Evolutionary conservation across 768 basidiomycete genomes (phyloP), one percentile per base, ranked within the genome.

Genomic region (Leccinum sublutescens): DNA sequence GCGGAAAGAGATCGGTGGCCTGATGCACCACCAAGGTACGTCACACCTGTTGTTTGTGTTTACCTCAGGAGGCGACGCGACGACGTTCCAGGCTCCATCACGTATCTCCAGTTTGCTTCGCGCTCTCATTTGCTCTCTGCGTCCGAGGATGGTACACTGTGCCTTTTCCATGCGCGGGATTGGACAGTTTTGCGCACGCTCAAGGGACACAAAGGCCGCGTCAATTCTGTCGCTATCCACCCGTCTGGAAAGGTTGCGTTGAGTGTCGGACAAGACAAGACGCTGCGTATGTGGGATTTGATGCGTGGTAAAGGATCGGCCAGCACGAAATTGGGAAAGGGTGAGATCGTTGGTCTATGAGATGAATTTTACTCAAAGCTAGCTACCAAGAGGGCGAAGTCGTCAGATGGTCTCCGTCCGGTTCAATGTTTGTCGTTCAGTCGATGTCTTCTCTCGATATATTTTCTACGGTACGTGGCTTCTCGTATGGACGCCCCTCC

Each of bases 231-330:
- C 38, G 91, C 93, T 2, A 87, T 98, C 3, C 97, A 99, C 68
- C 96, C 94, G 0, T 89, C 91, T 0, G 93, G 95, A 6, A 91
- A 98, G 66, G 84, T 98, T 17, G 95, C 89, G 1, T 74, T 99
- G 43, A 93, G 88, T 61, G 94, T 98, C 0, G 96, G 97, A 7
- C 88, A 87, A 67, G 97, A 98, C 68, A 81, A 83, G 63, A 92
- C 91, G 3, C 64, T 98, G 59, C 83, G 95, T 47, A 97, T 99
- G 95, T 99, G 97, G 97, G 97, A 99, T 78, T 78, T 99, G 52
- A 95, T 98, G 92, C 79, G 95, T 49, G 96, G 96, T 0, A 89
- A 89, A 71, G 92, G 93, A 4, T 85, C 85, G 11, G 93, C 93
- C 7, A 93, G 94, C 71, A 89, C 85, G 50, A 95, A 95, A 70